These are phyloP conservation scores for Lachancea sp. DNA, from an alignment of 805 yeast species.

Conservation along the genomic window DNA sequence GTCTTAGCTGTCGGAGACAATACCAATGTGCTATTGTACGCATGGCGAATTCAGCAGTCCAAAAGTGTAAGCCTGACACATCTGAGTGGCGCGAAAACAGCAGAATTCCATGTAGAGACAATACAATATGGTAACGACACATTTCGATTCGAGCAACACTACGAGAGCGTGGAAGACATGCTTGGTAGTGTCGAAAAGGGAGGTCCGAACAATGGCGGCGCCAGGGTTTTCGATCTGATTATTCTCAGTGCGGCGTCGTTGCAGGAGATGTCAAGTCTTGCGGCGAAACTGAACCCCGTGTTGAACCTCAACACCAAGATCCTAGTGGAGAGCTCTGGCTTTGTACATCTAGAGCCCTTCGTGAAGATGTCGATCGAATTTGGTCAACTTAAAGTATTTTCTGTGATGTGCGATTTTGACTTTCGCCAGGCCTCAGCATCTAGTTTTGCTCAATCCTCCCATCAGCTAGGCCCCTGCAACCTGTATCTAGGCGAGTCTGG, in stretches of 20 bases:
- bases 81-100: constrained; percentile 26
- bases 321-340: constrained; percentile 64
- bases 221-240: constrained; percentile 37
- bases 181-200: constrained; percentile 6
- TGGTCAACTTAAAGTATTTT: constrained; percentile 39
- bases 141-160: constrained; percentile 22
- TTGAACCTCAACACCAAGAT: constrained; percentile 44
- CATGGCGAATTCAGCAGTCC: constrained; percentile 33
- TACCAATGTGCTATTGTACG: constrained; percentile 27
- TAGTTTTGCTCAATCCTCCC: constrained; percentile 33
- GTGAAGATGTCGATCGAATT: constrained; percentile 40
- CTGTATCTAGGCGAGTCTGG: constrained; percentile 39
- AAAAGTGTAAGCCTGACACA: constrained; percentile 32
- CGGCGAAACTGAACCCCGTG: constrained; percentile 35
- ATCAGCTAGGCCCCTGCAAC: constrained; percentile 40
- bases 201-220: no score
- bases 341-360: constrained; percentile 66
- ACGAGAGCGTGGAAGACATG: constrained; percentile 24
- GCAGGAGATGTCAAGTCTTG: constrained; percentile 44
- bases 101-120: constrained; percentile 19
- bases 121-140: constrained; percentile 24
- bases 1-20: constrained; percentile 29
- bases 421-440: constrained; percentile 37
- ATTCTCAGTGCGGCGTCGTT: constrained; percentile 43
- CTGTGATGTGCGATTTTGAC: constrained; percentile 60